Conservation (phyloP, 2,329 filamentous ascomycete genomes). For the Fusarium kyushuense region DNA sequence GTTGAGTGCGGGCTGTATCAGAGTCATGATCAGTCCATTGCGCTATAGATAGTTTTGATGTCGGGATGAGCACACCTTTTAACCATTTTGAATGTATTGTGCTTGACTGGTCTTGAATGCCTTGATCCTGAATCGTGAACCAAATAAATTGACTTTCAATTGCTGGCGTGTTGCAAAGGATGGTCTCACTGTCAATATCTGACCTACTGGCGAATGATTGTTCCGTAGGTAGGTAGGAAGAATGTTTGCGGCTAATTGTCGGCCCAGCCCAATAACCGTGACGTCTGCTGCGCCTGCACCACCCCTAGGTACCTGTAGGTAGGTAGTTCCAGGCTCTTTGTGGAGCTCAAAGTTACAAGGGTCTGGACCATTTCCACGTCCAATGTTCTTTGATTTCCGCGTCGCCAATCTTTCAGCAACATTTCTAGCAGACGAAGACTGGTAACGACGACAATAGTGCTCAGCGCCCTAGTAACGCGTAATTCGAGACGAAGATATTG, state of each 20-base stretch:
- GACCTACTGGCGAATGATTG: slow-evolving; percentile 13
- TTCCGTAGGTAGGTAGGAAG: slow-evolving; percentile 32
- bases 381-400: slow-evolving; percentile 42
- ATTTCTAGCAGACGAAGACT: slow-evolving; percentile 20
- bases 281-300: slow-evolving; percentile 36
- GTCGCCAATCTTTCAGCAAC: slow-evolving; percentile 45
- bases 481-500: background rate
- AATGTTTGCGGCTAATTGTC: slow-evolving; percentile 45
- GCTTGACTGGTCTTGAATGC: background rate
- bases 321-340: slow-evolving; percentile 29
- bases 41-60: background rate
- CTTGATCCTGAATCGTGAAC: background rate
- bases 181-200: slow-evolving; percentile 26
- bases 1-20: slow-evolving; percentile 66
- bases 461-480: slow-evolving; percentile 9
- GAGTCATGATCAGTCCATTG: slow-evolving; percentile 41
- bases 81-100: slow-evolving; percentile 34
- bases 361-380: slow-evolving; percentile 41
- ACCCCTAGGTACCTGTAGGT: no score
- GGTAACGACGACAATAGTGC: slow-evolving; percentile 25
- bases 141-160: slow-evolving; percentile 17
- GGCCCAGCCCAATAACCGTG: slow-evolving; percentile 38
- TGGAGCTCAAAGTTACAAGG: slow-evolving; percentile 42
- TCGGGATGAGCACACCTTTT: slow-evolving; percentile 35
- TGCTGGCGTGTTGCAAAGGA: slow-evolving; percentile 11